Percentiles rank a stretch among this genome's conserved stretches.
phyloP scores from a whole-genome alignment of 805 yeast genomes.

The Pichia ethanolica region DNA sequence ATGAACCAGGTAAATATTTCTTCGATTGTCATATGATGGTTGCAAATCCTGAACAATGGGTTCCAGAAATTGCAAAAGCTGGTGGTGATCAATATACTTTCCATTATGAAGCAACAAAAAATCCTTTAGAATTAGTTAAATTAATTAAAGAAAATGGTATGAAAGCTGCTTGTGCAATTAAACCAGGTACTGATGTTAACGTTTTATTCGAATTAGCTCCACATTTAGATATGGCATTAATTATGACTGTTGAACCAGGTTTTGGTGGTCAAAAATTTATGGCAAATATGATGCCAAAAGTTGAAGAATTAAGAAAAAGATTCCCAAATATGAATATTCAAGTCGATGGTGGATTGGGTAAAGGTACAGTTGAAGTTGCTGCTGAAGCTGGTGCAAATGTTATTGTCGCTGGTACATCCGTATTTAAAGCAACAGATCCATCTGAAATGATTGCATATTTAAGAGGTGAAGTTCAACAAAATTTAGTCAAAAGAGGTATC shows the following conservation, averaged over 20 bases:
- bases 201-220: slow-evolving; percentile 56
- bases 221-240: slow-evolving; percentile 84
- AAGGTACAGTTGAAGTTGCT: slow-evolving; percentile 75
- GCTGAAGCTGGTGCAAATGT: slow-evolving; percentile 98
- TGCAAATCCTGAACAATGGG: slow-evolving; percentile 86
- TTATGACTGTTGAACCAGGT: slow-evolving; percentile 99
- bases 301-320: slow-evolving; percentile 59
- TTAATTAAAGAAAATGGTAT: slow-evolving; percentile 74
- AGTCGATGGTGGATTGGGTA: slow-evolving; percentile 95
- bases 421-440: slow-evolving; percentile 80
- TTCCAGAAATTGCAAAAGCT: slow-evolving; percentile 80
- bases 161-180: slow-evolving; percentile 90
- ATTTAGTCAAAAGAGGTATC: slow-evolving; percentile 25
- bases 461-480: slow-evolving; percentile 51
- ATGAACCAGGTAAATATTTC: slow-evolving; percentile 24
- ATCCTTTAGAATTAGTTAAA: slow-evolving; percentile 67
- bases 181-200: slow-evolving; percentile 87
- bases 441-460: slow-evolving; percentile 61
- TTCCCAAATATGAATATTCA: slow-evolving; percentile 82
- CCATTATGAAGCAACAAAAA: slow-evolving; percentile 87
- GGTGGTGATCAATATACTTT: slow-evolving; percentile 96
- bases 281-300: slow-evolving; percentile 96
- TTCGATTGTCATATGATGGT: slow-evolving; percentile 99
- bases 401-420: slow-evolving; percentile 95
- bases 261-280: slow-evolving; percentile 97